Evolutionary conservation across 306 rosid genomes (phyloP), one percentile per base, ranked within the genome.

Genomic region (Gastrolobium bilobum): DNA sequence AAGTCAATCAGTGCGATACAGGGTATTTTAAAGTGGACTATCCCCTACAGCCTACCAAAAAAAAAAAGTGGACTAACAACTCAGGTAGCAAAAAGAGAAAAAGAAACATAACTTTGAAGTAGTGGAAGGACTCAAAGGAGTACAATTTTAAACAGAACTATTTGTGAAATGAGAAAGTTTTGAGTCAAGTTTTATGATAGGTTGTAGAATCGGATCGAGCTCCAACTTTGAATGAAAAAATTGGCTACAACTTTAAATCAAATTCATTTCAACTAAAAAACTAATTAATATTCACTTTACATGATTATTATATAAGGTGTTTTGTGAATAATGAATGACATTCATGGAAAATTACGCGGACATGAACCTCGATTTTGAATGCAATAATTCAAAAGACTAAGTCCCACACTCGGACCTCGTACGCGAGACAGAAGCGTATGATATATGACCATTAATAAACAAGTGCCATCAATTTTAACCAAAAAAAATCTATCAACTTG

Each of bases 171-270:
- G 26, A 20, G 26, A 31, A 59, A 59, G 42, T 42, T 11, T 4
- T 0, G 14, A 20, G 39, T 29, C 13, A 38, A 20, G 11, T 40
- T 54, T 9, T 13, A 51, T 1, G 54, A 29, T 38, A 10, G 53
- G 77, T 54, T 2, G 39, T 57, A 31, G 30, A 39, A 40, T 72
- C 31, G 29, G 20, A 20, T 20, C 26, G 26, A 39, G 30, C 34
- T 39, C 44, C 51, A 20, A 15, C 4, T 69, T 48, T 50, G 34
- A 50, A 50, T 50, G 58, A 35, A 57, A 9, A 30, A 57, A 30
- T 33, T 68, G 74, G 59, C 15, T 34, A 50, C 57, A 67, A 31
- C 44, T 37, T 52, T 10, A 40, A 71, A 53, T 53, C 30, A 2
- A 71, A 53, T 29, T 71, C 5, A 9, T 66, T 26, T 2, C 37